Evolutionary conservation across 2,329 filamentous ascomycete genomes (phyloP).

Genomic region (Colletotrichum lini): DNA sequence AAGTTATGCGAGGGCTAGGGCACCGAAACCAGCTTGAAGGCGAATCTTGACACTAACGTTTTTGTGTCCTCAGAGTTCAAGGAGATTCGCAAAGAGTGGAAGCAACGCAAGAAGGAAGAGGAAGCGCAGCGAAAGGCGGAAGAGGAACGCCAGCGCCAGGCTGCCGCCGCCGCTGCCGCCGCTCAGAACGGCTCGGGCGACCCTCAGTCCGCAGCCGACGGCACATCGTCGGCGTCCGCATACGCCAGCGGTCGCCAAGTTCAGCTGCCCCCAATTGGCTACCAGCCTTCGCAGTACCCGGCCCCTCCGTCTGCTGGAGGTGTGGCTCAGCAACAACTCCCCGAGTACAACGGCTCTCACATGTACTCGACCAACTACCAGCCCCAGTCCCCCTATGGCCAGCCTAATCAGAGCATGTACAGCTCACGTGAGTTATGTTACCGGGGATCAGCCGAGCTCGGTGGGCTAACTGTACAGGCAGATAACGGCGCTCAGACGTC

Average conservation of each 20-base stretch:
- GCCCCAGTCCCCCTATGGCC: conserved; percentile 71
- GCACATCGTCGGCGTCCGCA: conserved; percentile 68
- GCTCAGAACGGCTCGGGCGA: conserved; percentile 66
- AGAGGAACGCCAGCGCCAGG: conserved; percentile 81
- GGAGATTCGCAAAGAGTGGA: conserved; percentile 99
- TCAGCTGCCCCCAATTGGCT: conserved; percentile 83
- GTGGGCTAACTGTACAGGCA: conserved; percentile 40
- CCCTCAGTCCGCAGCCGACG: conserved; percentile 63
- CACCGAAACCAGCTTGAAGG: conserved; percentile 45
- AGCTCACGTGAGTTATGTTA: conserved; percentile 66
- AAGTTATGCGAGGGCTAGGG: conserved; percentile 60
- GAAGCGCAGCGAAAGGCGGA: conserved; percentile 90
- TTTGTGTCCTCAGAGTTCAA: conserved; percentile 84
- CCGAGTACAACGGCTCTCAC: conserved; percentile 69
- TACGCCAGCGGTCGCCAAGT: conserved; percentile 71
- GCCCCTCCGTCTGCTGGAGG: conserved; percentile 70
- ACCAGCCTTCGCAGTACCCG: conserved; percentile 77
- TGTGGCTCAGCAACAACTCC: conserved; percentile 62
- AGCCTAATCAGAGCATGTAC: conserved; percentile 72
- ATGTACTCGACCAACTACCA: conserved; percentile 70
- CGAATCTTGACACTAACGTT: conserved; percentile 45
- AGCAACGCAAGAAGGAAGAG: conserved; percentile 99
- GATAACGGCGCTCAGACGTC: conserved; percentile 43
- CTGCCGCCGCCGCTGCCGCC: conserved; percentile 62
- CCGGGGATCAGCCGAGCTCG: neutral